Base-by-base conservation (phyloP, 768 basidiomycete genomes). In the Calocybe cyanea region DNA sequence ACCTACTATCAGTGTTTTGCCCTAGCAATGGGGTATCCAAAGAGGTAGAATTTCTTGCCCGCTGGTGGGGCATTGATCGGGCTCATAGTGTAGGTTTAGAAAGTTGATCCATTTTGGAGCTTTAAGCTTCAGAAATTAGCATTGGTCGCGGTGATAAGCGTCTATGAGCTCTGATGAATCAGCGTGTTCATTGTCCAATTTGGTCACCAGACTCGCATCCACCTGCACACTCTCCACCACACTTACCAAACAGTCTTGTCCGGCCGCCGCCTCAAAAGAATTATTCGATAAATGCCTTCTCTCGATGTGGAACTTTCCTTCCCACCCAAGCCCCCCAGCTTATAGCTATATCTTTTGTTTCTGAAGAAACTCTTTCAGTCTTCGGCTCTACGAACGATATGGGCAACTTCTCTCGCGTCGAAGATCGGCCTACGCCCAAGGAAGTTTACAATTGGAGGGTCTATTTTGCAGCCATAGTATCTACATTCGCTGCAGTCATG, bases 371-470 rank as follows among this genome's bases (percentile, higher is more conserved):
- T 28, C 25, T 28, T 40, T 18, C 19, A 30, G 14, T 23, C 23
- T 17, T 34, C 23, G 20, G 17, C n/a, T n/a, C 32, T 43, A 35
- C 3, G 25, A 15, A 7, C 45, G 33, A 17, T n/a, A 59, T 57
- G 58, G 56, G 56, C 6, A 48, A 37, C 15, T 55, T 54, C 10
- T 55, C 54, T 41, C 54, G 50, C 23, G 48, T 57, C n/a, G 56
- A 59, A 47, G 56, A 59, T 39, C 50, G 56, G 24, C 51, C 49
- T n/a, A 60, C 59, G 2, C 57, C 59, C 13, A 31, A 49, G n/a
- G 61, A 67, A 35, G 62, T 70, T 2, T 70, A 73, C 61, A 72
- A 73, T 52, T 68, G 61, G 62, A 61, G 68, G 30, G 64, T 70
- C 1, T 72, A 74, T 39, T 41, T 60, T 15, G 63, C 63, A 19